Conservation (phyloP, 2,329 filamentous ascomycete species). For the Fusarium sp. region DNA sequence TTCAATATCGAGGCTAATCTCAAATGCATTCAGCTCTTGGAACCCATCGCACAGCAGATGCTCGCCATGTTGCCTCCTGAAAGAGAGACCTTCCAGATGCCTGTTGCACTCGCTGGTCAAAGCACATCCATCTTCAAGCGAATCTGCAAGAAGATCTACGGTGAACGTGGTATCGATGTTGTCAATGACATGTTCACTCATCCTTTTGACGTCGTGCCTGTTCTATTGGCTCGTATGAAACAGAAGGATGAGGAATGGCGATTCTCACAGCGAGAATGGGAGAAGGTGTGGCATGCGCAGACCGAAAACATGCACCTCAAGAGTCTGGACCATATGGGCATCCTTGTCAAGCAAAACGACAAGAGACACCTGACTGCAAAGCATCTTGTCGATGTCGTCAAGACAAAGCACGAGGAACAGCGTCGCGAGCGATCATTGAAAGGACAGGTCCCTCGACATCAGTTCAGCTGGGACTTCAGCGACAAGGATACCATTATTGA, state of each 20-base stretch:
- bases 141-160: slow-evolving; percentile 97
- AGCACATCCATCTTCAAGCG: slow-evolving; percentile 98
- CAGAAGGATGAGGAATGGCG: slow-evolving; percentile 99
- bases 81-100: slow-evolving; percentile 81
- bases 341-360: slow-evolving; percentile 87
- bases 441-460: slow-evolving; percentile 73
- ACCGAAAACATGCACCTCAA: slow-evolving; percentile 96
- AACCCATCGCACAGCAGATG: slow-evolving; percentile 93
- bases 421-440: slow-evolving; percentile 77
- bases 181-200: slow-evolving; percentile 87
- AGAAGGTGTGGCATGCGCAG: slow-evolving; percentile 98
- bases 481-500: slow-evolving; percentile 77
- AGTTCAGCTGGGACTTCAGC: slow-evolving; percentile 80
- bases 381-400: slow-evolving; percentile 89
- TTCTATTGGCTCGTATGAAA: slow-evolving; percentile 89
- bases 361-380: slow-evolving; percentile 94
- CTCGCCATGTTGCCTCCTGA: slow-evolving; percentile 82
- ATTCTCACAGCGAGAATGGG: slow-evolving; percentile 96
- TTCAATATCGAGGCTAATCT: slow-evolving; percentile 97
- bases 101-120: slow-evolving; percentile 86
- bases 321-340: slow-evolving; percentile 96
- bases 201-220: slow-evolving; percentile 88
- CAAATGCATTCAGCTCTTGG: slow-evolving; percentile 94
- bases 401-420: slow-evolving; percentile 92
- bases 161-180: slow-evolving; percentile 86